Conservation (phyloP, 371 early-diverging fungal species). For the Mucor saturninus region DNA sequence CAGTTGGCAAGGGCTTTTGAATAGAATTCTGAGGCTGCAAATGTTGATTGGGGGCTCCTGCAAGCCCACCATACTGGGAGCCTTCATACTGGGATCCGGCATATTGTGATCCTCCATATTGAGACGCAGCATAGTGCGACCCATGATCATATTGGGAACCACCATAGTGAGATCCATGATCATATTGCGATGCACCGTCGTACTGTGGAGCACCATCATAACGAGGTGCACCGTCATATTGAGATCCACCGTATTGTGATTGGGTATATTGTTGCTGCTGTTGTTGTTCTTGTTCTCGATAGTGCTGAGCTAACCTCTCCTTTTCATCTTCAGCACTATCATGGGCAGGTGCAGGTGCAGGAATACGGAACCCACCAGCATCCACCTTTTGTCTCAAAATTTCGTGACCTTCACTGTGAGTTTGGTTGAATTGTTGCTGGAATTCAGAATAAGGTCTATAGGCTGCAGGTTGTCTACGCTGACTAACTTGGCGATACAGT, state of each 20-base stretch:
- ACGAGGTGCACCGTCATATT: not conserved
- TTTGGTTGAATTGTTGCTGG: slow-evolving; percentile 38
- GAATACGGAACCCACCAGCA: slow-evolving; percentile 53
- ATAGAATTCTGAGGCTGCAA: not conserved
- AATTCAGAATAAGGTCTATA: slow-evolving; percentile 50
- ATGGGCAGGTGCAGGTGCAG: slow-evolving; percentile 8
- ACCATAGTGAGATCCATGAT: not conserved
- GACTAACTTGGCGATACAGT: slow-evolving; percentile 46
- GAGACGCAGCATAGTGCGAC: slow-evolving; percentile 5
- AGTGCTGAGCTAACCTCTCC: slow-evolving; percentile 27
- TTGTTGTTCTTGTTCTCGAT: slow-evolving; percentile 22
- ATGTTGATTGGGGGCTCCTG: not conserved
- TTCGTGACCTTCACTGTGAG: slow-evolving; percentile 10
- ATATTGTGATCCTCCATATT: slow-evolving; percentile 8
- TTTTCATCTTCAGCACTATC: slow-evolving; percentile 40
- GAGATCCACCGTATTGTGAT: slow-evolving; percentile 7
- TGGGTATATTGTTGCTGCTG: not conserved
- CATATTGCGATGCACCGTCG: not conserved
- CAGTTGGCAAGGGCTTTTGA: slow-evolving; percentile 3
- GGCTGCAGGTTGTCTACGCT: slow-evolving; percentile 30
- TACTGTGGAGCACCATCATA: slow-evolving; percentile 9
- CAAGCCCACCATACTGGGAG: not conserved
- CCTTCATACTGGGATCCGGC: not conserved
- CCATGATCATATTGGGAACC: not conserved
- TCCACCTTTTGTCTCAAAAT: slow-evolving; percentile 32